Base-by-base conservation (phyloP, 2,329 filamentous ascomycete species). In the Colletotrichum endophyticum region DNA sequence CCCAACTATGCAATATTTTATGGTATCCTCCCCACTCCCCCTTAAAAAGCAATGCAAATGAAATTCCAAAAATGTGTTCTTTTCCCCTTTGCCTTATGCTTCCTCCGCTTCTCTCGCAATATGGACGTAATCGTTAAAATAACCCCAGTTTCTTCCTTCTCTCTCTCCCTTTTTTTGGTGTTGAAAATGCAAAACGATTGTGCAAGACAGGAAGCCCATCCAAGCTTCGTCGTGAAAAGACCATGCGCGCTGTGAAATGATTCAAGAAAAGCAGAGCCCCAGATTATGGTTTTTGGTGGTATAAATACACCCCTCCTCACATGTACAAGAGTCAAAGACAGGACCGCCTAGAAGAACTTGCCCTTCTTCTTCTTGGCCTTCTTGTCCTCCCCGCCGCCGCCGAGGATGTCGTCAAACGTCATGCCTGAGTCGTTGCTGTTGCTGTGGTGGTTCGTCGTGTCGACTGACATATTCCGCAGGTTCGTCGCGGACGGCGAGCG, bases 381-480 rank as follows among this genome's bases (percentile, higher is more conserved):
- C 77, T 83, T 83, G 11, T 80, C 79, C 57, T 84, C 79, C n/a
- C 80, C 76, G 34, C 81, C 82, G 39, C 81, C 82, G 11, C 85
- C 84, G 28, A 89, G 81, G 44, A 89, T 89, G 66, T 89, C 88
- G 77, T 89, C 88, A 80, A 89, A 89, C 0, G 88, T 89, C 32
- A 85, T 83, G 5, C 39, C 39, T 3, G 39, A 49, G 39, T 49
- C 39, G 86, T 84, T 13, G 84, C 80, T 27, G 78, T 81, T 3
- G 78, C 79, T 11, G 81, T 49, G 77, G 7, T 79, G 77, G 27
- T 79, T 32, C 74, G 76, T 57, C 67, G 78, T 15, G 76, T 78
- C 72, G 19, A 80, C 80, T 2, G 80, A 80, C 49, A 71, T 61
- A 12, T 75, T 57, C 1, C 72, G 75, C 30, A 87, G 80, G 73